Evolutionary conservation across 2,329 filamentous ascomycete genomes (phyloP).

Genomic region (Cercospora sp.): DNA sequence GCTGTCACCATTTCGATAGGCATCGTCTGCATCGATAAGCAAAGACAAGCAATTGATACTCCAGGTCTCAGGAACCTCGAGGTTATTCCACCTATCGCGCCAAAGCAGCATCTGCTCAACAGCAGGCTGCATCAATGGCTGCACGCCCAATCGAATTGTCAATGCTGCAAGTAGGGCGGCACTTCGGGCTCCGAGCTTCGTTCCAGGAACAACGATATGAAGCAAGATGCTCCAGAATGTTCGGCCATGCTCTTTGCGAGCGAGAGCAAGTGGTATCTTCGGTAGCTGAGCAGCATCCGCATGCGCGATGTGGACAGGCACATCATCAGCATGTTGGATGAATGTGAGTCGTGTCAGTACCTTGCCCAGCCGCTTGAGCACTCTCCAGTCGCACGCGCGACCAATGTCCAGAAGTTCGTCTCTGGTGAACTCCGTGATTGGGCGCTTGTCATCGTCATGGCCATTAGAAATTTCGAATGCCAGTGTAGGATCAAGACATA

Average conservation of each 20-base stretch:
- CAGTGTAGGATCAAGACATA: conserved; percentile 20
- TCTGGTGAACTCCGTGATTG: conserved; percentile 18
- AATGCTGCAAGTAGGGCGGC: conserved; percentile 18
- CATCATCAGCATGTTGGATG: conserved; percentile 9
- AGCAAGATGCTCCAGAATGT: conserved; percentile 20
- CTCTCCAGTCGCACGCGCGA: conserved; percentile 17
- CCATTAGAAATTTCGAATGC: neutral
- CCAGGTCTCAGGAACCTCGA: conserved; percentile 23
- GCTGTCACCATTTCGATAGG: neutral
- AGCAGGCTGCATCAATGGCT: conserved; percentile 16
- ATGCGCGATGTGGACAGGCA: conserved; percentile 16
- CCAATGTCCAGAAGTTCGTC: conserved; percentile 22
- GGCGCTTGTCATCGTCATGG: conserved; percentile 9
- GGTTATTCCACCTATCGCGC: conserved; percentile 17
- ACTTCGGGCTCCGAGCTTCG: conserved; percentile 14
- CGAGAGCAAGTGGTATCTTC: conserved; percentile 19
- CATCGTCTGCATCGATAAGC: conserved; percentile 20
- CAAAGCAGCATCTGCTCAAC: conserved; percentile 13
- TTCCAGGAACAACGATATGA: conserved; percentile 23
- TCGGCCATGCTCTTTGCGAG: conserved; percentile 10
- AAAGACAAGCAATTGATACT: conserved; percentile 20
- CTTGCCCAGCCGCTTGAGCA: conserved; percentile 14
- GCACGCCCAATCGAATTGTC: conserved; percentile 17
- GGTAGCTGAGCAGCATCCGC: conserved; percentile 7
- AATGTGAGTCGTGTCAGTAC: conserved; percentile 22